Base-by-base conservation (phyloP, 768 basidiomycete genomes). In the Gymnopilus dilepis region DNA sequence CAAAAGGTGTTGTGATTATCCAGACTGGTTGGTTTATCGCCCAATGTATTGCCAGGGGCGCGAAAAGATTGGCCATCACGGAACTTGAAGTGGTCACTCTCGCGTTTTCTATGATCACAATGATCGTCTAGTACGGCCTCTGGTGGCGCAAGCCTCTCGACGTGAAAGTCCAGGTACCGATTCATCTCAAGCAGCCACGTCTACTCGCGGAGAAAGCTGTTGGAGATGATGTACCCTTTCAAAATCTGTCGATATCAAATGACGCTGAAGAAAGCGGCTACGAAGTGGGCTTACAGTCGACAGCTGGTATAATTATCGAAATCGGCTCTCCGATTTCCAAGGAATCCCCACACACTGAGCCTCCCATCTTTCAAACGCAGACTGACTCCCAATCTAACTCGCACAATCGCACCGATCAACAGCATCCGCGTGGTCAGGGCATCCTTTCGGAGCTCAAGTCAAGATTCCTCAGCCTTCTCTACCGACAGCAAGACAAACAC, bases 101-200 rank as follows among this genome's bases (percentile, higher is more conserved):
- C 24, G 76, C 72, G 0, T 76, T 75, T 50, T 72, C 71, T 3
- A 40, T 69, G 3, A 62, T 78, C 26, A 77, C 72, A 30, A 61
- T 70, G 12, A 59, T 70, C 9, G 72, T 67, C 12, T 79, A n/a
- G n/a, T n/a, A 77, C 60, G 33, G 54, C 0, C 48, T 76, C 1
- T 80, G 80, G 79, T 79, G 75, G 78, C 37, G 71, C 28, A 81
- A 81, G 64, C 80, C 78, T 2, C 67, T 74, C 11, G 72, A 75
- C 56, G 73, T 79, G 0, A 63, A 62, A 4, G 21, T 61, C 4
- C 55, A 52, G 12, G 31, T 42, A 8, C 64, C 48, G 12, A 43
- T 62, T 13, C 57, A 43, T 47, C 30, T 55, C 15, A 56, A 61
- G n/a, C 19, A 38, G 17, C 28, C 41, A 17, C 26, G 45, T 37